Base-by-base conservation (phyloP, 2,329 filamentous ascomycete species). In the Dendrostoma leiphaemia region DNA sequence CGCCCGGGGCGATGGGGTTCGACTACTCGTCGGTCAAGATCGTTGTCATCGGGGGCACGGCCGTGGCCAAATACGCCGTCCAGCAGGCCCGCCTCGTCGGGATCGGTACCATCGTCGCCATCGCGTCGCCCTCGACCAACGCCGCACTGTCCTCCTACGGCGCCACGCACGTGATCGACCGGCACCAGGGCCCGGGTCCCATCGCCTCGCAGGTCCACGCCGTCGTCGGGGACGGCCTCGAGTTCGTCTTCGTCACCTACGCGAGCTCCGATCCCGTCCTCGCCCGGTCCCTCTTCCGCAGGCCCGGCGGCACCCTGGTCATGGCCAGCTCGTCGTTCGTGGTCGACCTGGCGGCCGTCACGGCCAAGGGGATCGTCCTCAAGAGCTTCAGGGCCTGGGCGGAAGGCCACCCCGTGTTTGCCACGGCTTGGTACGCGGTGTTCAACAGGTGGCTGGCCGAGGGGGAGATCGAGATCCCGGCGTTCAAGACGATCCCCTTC, bases 241-340 rank as follows among this genome's bases (percentile, higher is more conserved):
- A 35, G 15, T 45, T 44, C 7, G 28, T 51, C 7, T 28, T 24
- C 23, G 29, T 21, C n/a, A 44, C 29, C 7, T 44, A 44, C 9
- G 28, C 21, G 28, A 21, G 7, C n/a, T n/a, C n/a, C n/a, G 31
- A 35, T n/a, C 23, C 32, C 15, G n/a, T 10, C 13, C 23, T 35
- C 32, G n/a, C 31, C 43, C 46, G 29, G 19, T 47, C 54, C 45
- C 51, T 56, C 28, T 53, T 44, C 23, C 44, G 40, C 1, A 24
- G n/a, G 15, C 38, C 21, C 8, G 35, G n/a, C 6, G n/a, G 37
- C 13, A 13, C 44, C 23, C 37, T 48, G 19, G 17, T 4, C 17
- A n/a, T 45, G 19, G 29, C 32, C 9, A 29, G 17, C 2, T 17
- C 45, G 3, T 4, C 8, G 4, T 28, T 17, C 6, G 17, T 6